Conservation (phyloP, 345 rosid species). For the Eucalyptus dawsonii region DNA sequence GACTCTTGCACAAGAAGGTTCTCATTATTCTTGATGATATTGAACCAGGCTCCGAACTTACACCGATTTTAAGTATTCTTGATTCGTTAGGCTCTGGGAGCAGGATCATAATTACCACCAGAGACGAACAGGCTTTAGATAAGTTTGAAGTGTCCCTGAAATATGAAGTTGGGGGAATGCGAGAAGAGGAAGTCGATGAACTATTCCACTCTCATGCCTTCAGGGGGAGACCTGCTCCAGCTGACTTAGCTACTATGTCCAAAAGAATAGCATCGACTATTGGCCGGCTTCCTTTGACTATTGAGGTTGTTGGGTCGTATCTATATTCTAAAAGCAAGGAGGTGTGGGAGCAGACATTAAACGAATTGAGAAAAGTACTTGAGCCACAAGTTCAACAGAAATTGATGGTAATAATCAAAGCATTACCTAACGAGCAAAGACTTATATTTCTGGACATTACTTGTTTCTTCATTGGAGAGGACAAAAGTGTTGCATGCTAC, state of each 20-base stretch:
- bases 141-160: background rate
- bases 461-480: background rate
- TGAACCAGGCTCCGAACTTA: background rate
- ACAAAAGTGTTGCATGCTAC: background rate
- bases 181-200: background rate
- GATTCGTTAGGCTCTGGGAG: background rate
- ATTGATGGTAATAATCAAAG: background rate
- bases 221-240: background rate
- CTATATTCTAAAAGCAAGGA: background rate
- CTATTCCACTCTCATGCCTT: background rate
- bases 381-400: background rate
- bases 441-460: background rate
- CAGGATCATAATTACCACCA: background rate
- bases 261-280: rapidly evolving
- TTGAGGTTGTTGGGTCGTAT: background rate
- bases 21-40: background rate
- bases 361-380: background rate
- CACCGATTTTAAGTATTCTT: background rate
- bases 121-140: background rate
- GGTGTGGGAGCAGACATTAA: background rate
- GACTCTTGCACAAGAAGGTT: background rate
- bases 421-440: background rate
- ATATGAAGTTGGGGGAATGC: background rate
- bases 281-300: background rate
- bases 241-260: background rate